Percentiles rank a stretch among this genome's conserved stretches.
Evolutionary conservation across 2,329 filamentous ascomycete genomes (phyloP).

Genomic region (Talaromyces marneffei): DNA sequence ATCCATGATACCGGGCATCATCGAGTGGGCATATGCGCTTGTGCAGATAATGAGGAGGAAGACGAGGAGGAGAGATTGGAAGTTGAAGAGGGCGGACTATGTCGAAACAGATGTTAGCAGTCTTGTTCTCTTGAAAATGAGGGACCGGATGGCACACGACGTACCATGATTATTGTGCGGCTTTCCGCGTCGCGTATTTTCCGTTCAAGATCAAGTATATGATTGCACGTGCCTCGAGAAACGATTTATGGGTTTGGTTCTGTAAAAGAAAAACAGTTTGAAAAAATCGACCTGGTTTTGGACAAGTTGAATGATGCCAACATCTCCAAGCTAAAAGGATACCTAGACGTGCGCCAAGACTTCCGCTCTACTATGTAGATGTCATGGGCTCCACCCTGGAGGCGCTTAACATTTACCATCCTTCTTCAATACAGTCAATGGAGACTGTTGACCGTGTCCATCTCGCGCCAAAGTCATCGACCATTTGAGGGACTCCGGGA

Average conservation of each 20-base stretch:
- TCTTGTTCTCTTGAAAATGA: not conserved
- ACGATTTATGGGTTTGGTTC: not conserved
- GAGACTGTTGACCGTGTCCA: not conserved
- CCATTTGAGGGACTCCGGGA: no score
- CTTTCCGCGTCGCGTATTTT: not conserved
- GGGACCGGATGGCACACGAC: not conserved
- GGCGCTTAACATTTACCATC: not conserved
- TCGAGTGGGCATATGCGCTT: conserved; percentile 84
- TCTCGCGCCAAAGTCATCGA: not conserved
- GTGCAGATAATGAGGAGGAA: conserved; percentile 95
- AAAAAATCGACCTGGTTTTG: not conserved
- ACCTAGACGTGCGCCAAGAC: conserved; percentile 1
- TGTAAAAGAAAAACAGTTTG: not conserved
- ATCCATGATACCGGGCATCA: conserved; percentile 85
- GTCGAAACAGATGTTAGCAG: not conserved
- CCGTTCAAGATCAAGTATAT: not conserved
- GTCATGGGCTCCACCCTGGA: not conserved
- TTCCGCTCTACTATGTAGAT: not conserved
- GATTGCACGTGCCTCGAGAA: not conserved
- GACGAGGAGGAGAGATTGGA: conserved; percentile 91
- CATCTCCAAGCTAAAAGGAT: not conserved
- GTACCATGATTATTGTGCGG: not conserved
- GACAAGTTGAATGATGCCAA: conserved; percentile 1
- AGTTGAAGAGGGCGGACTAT: conserved; percentile 96
- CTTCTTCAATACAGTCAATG: not conserved